A percentile compares a stretch with the other conserved stretches of the same genome.
Conservation (phyloP, 345 rosid species). For the Hypericum perforatum region DNA sequence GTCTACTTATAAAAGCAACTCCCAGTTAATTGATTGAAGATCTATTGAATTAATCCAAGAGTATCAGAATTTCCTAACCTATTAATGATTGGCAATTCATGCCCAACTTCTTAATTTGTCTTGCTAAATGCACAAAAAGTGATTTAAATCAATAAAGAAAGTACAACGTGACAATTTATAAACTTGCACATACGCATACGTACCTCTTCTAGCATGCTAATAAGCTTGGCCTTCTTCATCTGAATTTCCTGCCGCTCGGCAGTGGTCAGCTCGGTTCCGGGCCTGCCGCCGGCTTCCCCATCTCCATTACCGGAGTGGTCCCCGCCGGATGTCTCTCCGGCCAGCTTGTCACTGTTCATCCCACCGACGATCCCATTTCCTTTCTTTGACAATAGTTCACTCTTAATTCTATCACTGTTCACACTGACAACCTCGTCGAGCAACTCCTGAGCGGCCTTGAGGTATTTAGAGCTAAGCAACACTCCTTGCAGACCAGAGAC, state of each 20-base stretch:
- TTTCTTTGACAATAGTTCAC: conserved; percentile 6
- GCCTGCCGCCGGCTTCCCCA: conserved; percentile 4
- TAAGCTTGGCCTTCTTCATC: conserved; percentile 54
- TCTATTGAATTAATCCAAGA: too few species aligned
- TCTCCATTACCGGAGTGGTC: neutral
- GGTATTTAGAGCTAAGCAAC: conserved; percentile 37
- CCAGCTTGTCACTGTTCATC: conserved; percentile 11
- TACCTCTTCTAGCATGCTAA: conserved; percentile 67
- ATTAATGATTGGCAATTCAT: too few species aligned
- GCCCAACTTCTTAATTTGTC: too few species aligned
- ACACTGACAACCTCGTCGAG: conserved; percentile 58
- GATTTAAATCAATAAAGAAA: neutral
- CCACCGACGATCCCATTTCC: conserved; percentile 4
- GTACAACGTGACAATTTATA: neutral
- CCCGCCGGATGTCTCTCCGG: conserved; percentile 15
- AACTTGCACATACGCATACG: neutral
- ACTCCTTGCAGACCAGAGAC: conserved; percentile 54
- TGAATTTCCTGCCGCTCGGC: conserved; percentile 54
- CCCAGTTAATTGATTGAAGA: too few species aligned
- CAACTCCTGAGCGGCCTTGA: conserved; percentile 63
- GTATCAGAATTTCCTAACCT: too few species aligned
- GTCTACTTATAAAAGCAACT: too few species aligned
- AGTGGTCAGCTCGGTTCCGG: conserved; percentile 28
- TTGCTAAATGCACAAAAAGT: neutral
- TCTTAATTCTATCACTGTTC: conserved; percentile 21